phyloP scores from a whole-genome alignment of 2,329 filamentous ascomycete genomes.

The Xylariaceae sp. region DNA sequence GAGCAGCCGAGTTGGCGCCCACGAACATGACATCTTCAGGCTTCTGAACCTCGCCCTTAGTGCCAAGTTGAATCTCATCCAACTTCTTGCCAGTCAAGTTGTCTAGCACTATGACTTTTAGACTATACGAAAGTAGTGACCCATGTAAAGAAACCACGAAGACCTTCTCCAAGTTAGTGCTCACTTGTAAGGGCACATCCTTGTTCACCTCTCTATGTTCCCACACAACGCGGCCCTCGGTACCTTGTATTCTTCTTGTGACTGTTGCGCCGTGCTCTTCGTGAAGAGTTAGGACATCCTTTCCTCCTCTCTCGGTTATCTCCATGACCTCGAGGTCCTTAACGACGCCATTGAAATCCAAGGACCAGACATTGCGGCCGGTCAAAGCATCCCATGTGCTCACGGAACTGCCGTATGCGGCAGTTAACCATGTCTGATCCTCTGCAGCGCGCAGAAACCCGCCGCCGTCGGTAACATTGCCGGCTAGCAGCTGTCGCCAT shows the following conservation, averaged over 20 bases:
- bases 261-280: slow-evolving; percentile 63
- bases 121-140: slow-evolving; percentile 71
- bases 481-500: slow-evolving; percentile 81
- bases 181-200: slow-evolving; percentile 76
- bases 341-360: slow-evolving; percentile 62
- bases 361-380: slow-evolving; percentile 80
- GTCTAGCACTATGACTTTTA: slow-evolving; percentile 79
- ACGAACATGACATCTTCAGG: slow-evolving; percentile 74
- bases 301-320: slow-evolving; percentile 60
- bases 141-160: slow-evolving; percentile 81
- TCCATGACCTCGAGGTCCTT: slow-evolving; percentile 80
- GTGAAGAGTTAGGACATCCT: slow-evolving; percentile 75
- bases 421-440: slow-evolving; percentile 78
- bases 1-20: slow-evolving; percentile 76
- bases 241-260: slow-evolving; percentile 75
- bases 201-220: slow-evolving; percentile 73
- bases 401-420: slow-evolving; percentile 73
- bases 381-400: slow-evolving; percentile 84
- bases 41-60: slow-evolving; percentile 74
- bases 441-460: slow-evolving; percentile 76
- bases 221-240: slow-evolving; percentile 78
- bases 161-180: slow-evolving; percentile 72
- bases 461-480: slow-evolving; percentile 52
- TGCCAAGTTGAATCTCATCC: slow-evolving; percentile 74
- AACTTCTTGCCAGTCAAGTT: slow-evolving; percentile 73